Evolutionary conservation across 1,284 basidiomycete species (phyloP).

Genomic region (Naganishia sp.): DNA sequence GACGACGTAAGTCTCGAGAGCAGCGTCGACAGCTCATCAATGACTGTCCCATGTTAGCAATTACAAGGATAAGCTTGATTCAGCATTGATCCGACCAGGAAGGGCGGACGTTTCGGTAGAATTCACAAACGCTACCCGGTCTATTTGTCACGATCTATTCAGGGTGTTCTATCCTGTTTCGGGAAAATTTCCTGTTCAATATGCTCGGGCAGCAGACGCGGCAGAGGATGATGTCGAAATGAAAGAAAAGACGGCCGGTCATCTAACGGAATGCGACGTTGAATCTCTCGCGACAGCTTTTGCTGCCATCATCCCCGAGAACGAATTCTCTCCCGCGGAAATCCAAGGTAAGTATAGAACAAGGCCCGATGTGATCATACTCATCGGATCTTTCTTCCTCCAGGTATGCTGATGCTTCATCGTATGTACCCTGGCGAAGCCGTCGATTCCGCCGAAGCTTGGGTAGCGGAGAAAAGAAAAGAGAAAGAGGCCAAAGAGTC

Average conservation of each 20-base stretch:
- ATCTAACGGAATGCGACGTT: conserved; percentile 48
- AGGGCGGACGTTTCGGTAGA: conserved; percentile 41
- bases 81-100: conserved; percentile 43
- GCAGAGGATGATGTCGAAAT: conserved; percentile 24
- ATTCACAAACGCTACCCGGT: conserved; percentile 64
- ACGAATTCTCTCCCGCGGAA: conserved; percentile 77
- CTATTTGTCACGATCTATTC: conserved; percentile 71
- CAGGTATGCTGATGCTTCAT: conserved; percentile 38
- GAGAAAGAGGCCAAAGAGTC: conserved; percentile 25
- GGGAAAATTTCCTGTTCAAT: conserved; percentile 45
- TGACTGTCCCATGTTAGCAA: conserved; percentile 32
- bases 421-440: conserved; percentile 42
- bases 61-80: conserved; percentile 41
- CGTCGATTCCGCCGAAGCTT: conserved; percentile 34
- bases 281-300: conserved; percentile 72
- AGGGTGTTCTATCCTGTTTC: conserved; percentile 78
- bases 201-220: conserved; percentile 36
- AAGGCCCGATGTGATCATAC: neutral
- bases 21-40: neutral
- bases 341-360: conserved; percentile 68
- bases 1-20: conserved; percentile 27
- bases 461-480: conserved; percentile 32
- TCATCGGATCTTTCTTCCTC: neutral
- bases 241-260: too few species aligned
- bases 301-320: conserved; percentile 71